Percentiles rank a stretch among this genome's conserved stretches.
These are phyloP conservation scores for Adansonia gregorii DNA, from an alignment of 441 rosid genomes.

Conservation along the genomic window DNA sequence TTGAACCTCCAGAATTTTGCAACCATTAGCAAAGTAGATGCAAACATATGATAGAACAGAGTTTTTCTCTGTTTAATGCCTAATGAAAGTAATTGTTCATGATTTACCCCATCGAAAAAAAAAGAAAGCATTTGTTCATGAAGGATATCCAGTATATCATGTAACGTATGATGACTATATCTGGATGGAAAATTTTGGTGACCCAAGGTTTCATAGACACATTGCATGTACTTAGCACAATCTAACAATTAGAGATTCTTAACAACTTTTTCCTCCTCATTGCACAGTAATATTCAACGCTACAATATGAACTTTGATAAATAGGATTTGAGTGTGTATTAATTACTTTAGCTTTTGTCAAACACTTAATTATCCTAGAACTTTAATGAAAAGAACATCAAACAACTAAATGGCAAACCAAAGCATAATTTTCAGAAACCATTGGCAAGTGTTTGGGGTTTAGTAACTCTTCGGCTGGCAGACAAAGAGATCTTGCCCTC, in stretches of 20 bases:
- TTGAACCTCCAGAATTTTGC: not conserved
- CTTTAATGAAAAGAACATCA: not conserved
- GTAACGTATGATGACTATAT: constrained; percentile 81
- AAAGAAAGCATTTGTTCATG: not conserved
- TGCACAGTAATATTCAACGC: not conserved
- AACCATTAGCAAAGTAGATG: not conserved
- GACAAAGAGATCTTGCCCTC: constrained; percentile 78
- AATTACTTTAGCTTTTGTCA: constrained; percentile 13
- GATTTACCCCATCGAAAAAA: too few relatives aligned
- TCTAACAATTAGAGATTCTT: constrained; percentile 8
- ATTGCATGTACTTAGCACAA: constrained; percentile 53
- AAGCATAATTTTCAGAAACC: not conserved
- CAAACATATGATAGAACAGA: constrained; percentile 17
- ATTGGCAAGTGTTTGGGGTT: constrained; percentile 80
- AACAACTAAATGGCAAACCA: not conserved
- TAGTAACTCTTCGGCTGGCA: constrained; percentile 75
- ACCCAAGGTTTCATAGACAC: constrained; percentile 75
- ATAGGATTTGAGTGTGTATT: not conserved
- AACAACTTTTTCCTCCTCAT: not conserved
- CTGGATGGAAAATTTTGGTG: constrained; percentile 90
- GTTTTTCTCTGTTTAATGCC: constrained; percentile 12
- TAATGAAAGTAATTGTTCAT: constrained; percentile 16
- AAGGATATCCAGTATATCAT: constrained; percentile 88
- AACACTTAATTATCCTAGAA: not conserved
- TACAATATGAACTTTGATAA: not conserved